phyloP scores from a whole-genome alignment of 2,329 filamentous ascomycete genomes.

The Dothideomycetes sp. region DNA sequence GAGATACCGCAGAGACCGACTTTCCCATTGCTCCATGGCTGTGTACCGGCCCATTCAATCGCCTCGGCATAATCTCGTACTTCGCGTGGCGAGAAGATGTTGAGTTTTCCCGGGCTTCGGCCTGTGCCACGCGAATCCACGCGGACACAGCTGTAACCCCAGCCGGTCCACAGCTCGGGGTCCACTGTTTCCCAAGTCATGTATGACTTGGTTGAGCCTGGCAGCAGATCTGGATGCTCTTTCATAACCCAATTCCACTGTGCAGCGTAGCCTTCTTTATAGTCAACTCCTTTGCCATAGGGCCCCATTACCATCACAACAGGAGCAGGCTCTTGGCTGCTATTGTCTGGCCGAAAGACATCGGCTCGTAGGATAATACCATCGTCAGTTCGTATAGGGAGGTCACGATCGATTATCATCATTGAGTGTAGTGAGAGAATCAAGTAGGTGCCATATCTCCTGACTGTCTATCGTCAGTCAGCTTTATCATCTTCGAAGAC shows the following conservation, averaged over 20 bases:
- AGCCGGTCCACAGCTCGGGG: slow-evolving; percentile 1
- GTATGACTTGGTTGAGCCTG: too few species aligned
- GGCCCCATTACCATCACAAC: slow-evolving; percentile 2
- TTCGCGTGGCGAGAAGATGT: slow-evolving; percentile 41
- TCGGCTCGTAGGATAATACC: too few species aligned
- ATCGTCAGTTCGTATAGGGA: too few species aligned
- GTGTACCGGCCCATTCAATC: slow-evolving; percentile 9
- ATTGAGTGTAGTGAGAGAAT: too few species aligned
- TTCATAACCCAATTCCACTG: too few species aligned
- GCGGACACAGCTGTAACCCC: slow-evolving; percentile 18
- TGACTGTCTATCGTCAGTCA: too few species aligned
- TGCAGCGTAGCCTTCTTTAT: slow-evolving; percentile 1
- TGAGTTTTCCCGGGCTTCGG: slow-evolving; percentile 39
- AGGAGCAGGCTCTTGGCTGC: too few species aligned
- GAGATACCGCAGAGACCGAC: slow-evolving; percentile 33
- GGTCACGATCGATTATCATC: too few species aligned
- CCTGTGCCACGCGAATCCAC: slow-evolving; percentile 40
- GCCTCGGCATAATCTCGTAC: slow-evolving; percentile 14
- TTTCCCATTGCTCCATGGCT: slow-evolving; percentile 12
- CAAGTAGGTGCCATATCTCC: too few species aligned
- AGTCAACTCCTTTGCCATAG: slow-evolving; percentile 3
- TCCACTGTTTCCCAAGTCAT: slow-evolving; percentile 2
- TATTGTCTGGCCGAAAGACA: too few species aligned
- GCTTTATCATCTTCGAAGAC: too few species aligned
- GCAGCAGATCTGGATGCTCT: slow-evolving; percentile 1